A percentile compares a stretch with the other conserved stretches of the same genome.
Evolutionary conservation across 192 early-diverging fungal species (phyloP).

Genomic region (Linnemannia hyalina): DNA sequence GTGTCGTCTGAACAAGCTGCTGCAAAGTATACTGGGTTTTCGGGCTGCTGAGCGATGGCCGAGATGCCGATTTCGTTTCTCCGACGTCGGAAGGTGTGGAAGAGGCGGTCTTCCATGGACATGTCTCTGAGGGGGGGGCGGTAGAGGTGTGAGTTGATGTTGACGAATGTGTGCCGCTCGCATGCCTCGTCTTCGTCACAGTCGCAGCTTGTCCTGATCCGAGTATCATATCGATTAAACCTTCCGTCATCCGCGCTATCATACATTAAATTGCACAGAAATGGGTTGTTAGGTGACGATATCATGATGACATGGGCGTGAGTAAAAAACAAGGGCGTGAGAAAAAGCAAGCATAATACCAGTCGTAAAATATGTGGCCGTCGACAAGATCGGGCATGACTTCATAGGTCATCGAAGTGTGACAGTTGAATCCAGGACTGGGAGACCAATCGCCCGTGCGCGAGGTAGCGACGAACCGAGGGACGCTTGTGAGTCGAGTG

Average conservation of each 20-base stretch:
- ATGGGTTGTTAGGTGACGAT: no score
- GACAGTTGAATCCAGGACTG: slow-evolving; percentile 55
- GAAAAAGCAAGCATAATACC: slow-evolving; percentile 11
- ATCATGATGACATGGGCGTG: no score
- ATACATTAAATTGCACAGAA: no score
- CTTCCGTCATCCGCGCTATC: slow-evolving; percentile 59
- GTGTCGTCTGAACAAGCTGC: slow-evolving; percentile 63
- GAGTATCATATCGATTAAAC: slow-evolving; percentile 60
- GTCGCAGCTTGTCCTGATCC: slow-evolving; percentile 56
- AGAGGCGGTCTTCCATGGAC: slow-evolving; percentile 7
- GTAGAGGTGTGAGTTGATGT: slow-evolving; percentile 41
- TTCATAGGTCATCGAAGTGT: slow-evolving; percentile 56
- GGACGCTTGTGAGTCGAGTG: slow-evolving; percentile 68
- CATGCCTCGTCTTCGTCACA: slow-evolving; percentile 32
- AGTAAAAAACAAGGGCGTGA: neutral
- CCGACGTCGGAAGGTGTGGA: slow-evolving; percentile 4
- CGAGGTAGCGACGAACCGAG: slow-evolving; percentile 34
- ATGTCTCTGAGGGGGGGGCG: neutral
- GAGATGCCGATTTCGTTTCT: slow-evolving; percentile 43
- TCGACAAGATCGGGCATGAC: slow-evolving; percentile 62
- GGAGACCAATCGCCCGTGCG: slow-evolving; percentile 31
- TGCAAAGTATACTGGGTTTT: slow-evolving; percentile 59
- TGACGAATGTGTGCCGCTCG: slow-evolving; percentile 54
- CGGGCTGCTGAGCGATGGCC: slow-evolving; percentile 62
- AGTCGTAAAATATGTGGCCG: slow-evolving; percentile 61